These are phyloP conservation scores for Cladochytrium replicatum DNA, from an alignment of 192 early-diverging fungal species.

Conservation along the genomic window DNA sequence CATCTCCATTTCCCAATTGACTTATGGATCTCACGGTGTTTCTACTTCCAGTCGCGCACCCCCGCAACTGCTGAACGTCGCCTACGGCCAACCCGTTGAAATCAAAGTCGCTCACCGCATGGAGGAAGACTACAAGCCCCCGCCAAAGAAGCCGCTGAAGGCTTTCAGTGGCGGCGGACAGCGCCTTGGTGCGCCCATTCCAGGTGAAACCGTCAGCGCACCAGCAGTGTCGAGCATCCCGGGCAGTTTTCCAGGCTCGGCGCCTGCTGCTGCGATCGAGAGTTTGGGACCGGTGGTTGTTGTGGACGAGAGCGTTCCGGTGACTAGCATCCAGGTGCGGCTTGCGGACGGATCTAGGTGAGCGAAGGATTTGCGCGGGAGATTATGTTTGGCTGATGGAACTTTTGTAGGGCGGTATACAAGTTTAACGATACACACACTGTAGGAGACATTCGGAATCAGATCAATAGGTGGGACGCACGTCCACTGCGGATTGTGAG, in stretches of 20 bases:
- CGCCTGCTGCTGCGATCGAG: too few species aligned
- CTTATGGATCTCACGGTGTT: background rate
- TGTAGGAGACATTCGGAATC: slow-evolving; percentile 70
- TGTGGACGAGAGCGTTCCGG: slow-evolving; percentile 66
- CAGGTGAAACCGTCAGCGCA: slow-evolving; percentile 4
- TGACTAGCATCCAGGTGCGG: slow-evolving; percentile 84
- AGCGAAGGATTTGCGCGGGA: background rate
- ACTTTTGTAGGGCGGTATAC: slow-evolving; percentile 55
- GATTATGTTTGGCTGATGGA: background rate
- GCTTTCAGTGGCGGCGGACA: slow-evolving; percentile 74
- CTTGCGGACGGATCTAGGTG: slow-evolving; percentile 77
- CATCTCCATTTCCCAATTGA: background rate
- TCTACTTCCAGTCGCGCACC: slow-evolving; percentile 67
- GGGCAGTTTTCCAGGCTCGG: slow-evolving; percentile 12
- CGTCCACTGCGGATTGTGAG: background rate
- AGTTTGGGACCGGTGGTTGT: slow-evolving; percentile 17
- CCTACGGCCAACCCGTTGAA: slow-evolving; percentile 81
- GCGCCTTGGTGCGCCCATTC: slow-evolving; percentile 57
- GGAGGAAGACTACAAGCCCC: slow-evolving; percentile 79
- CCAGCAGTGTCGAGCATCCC: slow-evolving; percentile 5
- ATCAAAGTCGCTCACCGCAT: slow-evolving; percentile 71
- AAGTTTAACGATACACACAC: slow-evolving; percentile 87
- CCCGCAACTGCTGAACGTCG: slow-evolving; percentile 73
- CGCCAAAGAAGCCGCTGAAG: slow-evolving; percentile 61
- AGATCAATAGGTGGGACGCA: slow-evolving; percentile 53